A percentile compares a stretch with the other conserved stretches of the same genome.
These are phyloP conservation scores for Monilinia fructigena DNA, from an alignment of 2,329 filamentous ascomycete genomes.

Conservation along the genomic window DNA sequence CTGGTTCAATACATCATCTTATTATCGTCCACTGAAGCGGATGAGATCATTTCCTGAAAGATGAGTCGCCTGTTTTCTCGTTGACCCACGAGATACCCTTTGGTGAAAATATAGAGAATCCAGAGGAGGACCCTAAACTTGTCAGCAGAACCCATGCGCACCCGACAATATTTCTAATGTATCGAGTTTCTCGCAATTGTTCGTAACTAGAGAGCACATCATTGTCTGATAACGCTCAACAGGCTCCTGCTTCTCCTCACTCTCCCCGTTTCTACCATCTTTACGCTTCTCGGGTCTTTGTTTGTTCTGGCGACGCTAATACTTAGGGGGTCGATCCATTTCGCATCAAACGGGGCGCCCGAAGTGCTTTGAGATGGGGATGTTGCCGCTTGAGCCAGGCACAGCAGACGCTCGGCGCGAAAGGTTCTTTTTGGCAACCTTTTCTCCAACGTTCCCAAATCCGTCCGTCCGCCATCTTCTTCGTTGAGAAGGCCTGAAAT, in stretches of 20 bases:
- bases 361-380: constrained; percentile 47
- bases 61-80: constrained; percentile 91
- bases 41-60: constrained; percentile 94
- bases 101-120: constrained; percentile 97
- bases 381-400: constrained; percentile 35
- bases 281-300: constrained; percentile 35
- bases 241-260: constrained; percentile 60
- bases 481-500: constrained; percentile 71
- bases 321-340: constrained; percentile 46
- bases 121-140: constrained; percentile 79
- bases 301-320: constrained; percentile 49
- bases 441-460: constrained; percentile 85
- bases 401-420: constrained; percentile 36
- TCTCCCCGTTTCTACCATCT: constrained; percentile 34
- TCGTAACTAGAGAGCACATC: constrained; percentile 98
- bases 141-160: constrained; percentile 13
- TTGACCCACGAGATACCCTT: constrained; percentile 99
- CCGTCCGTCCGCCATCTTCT: constrained; percentile 80
- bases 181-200: constrained; percentile 89
- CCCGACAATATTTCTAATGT: constrained; percentile 61
- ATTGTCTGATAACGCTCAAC: constrained; percentile 94
- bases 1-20: constrained; percentile 98
- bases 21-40: constrained; percentile 86
- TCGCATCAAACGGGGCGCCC: constrained; percentile 39
- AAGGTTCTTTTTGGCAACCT: constrained; percentile 56